phyloP scores from a whole-genome alignment of 192 early-diverging fungal genomes.

The Kappamyces sp. region DNA sequence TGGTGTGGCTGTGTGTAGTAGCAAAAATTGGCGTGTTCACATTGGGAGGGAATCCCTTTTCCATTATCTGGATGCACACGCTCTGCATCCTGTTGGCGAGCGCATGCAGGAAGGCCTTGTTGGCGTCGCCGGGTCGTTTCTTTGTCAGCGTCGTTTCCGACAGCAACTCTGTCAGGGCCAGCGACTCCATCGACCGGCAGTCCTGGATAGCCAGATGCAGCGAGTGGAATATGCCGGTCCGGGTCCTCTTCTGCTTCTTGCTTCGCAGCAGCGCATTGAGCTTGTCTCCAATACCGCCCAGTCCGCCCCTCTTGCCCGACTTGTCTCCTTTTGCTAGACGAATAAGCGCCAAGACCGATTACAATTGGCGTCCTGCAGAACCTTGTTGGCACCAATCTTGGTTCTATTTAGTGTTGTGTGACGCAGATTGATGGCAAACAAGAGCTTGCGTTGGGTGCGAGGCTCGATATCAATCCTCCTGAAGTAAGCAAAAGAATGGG shows the following conservation, averaged over 20 bases:
- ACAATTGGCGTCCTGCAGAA: slow-evolving; percentile 14
- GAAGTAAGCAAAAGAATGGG: slow-evolving; percentile 37
- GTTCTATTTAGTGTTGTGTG: slow-evolving; percentile 14
- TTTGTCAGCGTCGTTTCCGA: slow-evolving; percentile 28
- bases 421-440: slow-evolving; percentile 30
- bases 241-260: slow-evolving; percentile 34
- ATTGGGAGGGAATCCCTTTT: slow-evolving; percentile 51
- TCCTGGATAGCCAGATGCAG: slow-evolving; percentile 42
- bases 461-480: slow-evolving; percentile 25
- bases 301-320: slow-evolving; percentile 10
- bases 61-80: slow-evolving; percentile 44
- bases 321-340: slow-evolving; percentile 15
- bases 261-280: slow-evolving; percentile 29
- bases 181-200: slow-evolving; percentile 19
- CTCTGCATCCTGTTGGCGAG: slow-evolving; percentile 43
- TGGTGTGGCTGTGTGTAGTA: background rate
- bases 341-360: slow-evolving; percentile 1
- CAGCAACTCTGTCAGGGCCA: slow-evolving; percentile 35
- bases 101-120: slow-evolving; percentile 37
- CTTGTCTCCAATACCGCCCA: slow-evolving; percentile 26
- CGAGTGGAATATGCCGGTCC: slow-evolving; percentile 37
- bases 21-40: slow-evolving; percentile 37
- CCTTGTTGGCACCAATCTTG: slow-evolving; percentile 5
- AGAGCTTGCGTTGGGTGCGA: slow-evolving; percentile 27
- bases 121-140: slow-evolving; percentile 37